Evolutionary conservation across 2,329 filamentous ascomycete species (phyloP).

Genomic region (Colletotrichum sp.): DNA sequence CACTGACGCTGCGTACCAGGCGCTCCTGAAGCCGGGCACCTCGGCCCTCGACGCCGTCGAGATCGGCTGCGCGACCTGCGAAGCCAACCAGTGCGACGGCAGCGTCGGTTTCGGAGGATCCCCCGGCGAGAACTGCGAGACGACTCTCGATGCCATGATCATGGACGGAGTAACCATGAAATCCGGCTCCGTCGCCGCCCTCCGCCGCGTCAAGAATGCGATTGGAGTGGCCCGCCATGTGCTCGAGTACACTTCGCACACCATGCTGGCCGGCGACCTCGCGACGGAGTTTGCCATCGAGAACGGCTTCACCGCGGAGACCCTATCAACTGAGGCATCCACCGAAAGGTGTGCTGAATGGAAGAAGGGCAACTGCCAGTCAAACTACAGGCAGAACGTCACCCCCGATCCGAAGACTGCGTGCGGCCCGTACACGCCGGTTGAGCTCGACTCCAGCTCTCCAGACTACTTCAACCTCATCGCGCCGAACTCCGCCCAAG

Average conservation of each 20-base stretch:
- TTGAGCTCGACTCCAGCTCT: conserved; percentile 24
- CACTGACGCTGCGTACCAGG: conserved; percentile 53
- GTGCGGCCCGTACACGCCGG: conserved; percentile 53
- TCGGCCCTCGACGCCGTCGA: conserved; percentile 57
- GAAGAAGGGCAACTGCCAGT: conserved; percentile 47
- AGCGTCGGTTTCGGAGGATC: conserved; percentile 61
- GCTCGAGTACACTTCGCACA: conserved; percentile 56
- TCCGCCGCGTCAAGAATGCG: conserved; percentile 53
- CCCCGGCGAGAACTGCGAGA: conserved; percentile 61
- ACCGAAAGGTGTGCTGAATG: conserved; percentile 45
- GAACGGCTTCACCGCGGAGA: conserved; percentile 53
- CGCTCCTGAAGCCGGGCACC: conserved; percentile 33
- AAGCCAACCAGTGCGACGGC: conserved; percentile 57
- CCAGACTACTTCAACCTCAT: conserved; percentile 23
- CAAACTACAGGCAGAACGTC: conserved; percentile 55
- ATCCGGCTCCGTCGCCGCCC: conserved; percentile 55
- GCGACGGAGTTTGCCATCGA: conserved; percentile 57
- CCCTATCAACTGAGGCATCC: conserved; percentile 47
- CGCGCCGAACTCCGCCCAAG: conserved; percentile 23
- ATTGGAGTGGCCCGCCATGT: conserved; percentile 56
- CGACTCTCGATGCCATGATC: conserved; percentile 63
- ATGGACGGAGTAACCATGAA: conserved; percentile 62
- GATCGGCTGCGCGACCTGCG: conserved; percentile 55
- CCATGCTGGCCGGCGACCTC: conserved; percentile 55
- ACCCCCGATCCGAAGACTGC: conserved; percentile 42